A percentile compares a stretch with the other conserved stretches of the same genome.
phyloP scores from a whole-genome alignment of 192 early-diverging fungal species.

The Coemansia sp. region DNA sequence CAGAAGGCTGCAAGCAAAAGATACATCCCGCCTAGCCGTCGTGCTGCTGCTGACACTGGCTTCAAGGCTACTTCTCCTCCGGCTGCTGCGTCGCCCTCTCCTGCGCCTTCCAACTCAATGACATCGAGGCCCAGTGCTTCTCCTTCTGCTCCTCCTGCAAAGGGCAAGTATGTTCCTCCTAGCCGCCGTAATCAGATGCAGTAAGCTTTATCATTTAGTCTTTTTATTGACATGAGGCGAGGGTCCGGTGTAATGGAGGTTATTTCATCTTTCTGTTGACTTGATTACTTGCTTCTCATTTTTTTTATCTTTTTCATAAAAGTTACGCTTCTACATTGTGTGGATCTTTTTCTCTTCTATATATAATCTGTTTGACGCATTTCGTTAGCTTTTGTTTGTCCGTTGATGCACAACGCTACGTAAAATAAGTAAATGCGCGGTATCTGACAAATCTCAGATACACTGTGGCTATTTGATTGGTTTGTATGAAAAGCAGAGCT shows the following conservation, averaged over 20 bases:
- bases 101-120: background rate
- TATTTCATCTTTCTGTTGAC: background rate
- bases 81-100: background rate
- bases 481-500: too few relatives aligned
- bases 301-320: too few relatives aligned
- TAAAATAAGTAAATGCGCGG: too few relatives aligned
- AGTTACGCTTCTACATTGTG: too few relatives aligned
- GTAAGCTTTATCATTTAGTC: background rate
- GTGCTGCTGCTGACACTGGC: slow-evolving; percentile 3
- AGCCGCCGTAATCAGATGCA: slow-evolving; percentile 19
- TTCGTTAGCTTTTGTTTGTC: too few relatives aligned
- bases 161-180: slow-evolving; percentile 46
- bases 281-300: background rate
- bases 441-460: too few relatives aligned
- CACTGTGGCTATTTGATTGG: too few relatives aligned
- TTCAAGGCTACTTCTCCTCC: background rate
- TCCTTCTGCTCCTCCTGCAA: background rate
- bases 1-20: slow-evolving; percentile 15
- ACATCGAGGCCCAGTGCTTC: background rate
- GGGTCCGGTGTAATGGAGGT: background rate
- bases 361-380: too few relatives aligned
- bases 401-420: too few relatives aligned
- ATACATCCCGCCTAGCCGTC: slow-evolving; percentile 47
- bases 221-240: background rate
- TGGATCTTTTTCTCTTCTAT: too few relatives aligned